A percentile compares a stretch with the other conserved stretches of the same genome.
These are phyloP conservation scores for Knoxdaviesia capensis DNA, from an alignment of 2,329 filamentous ascomycete genomes.

Conservation along the genomic window DNA sequence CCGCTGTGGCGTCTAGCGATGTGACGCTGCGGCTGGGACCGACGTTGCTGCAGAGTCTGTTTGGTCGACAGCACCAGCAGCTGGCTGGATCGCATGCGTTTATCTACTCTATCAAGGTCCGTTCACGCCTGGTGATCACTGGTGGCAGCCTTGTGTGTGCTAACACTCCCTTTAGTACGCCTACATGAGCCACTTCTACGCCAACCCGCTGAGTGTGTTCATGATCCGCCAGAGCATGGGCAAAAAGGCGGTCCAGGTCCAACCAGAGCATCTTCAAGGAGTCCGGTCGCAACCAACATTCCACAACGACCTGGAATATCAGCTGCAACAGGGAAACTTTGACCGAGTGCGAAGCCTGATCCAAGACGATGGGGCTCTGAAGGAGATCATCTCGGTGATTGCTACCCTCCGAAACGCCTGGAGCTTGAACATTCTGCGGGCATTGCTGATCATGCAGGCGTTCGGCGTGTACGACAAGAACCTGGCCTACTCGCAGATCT, in stretches of 20 bases:
- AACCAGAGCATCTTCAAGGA: slow-evolving; percentile 44
- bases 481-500: slow-evolving; percentile 12
- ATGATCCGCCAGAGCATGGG: slow-evolving; percentile 14
- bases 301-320: slow-evolving; percentile 27
- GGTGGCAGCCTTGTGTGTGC: not conserved
- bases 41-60: slow-evolving; percentile 36
- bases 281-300: slow-evolving; percentile 53
- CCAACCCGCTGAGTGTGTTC: slow-evolving; percentile 52
- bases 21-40: slow-evolving; percentile 43
- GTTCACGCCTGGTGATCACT: not conserved
- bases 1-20: slow-evolving; percentile 37
- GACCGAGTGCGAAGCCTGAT: slow-evolving; percentile 30
- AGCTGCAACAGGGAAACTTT: slow-evolving; percentile 21
- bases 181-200: slow-evolving; percentile 75
- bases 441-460: slow-evolving; percentile 22
- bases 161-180: slow-evolving; percentile 34
- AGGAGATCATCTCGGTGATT: slow-evolving; percentile 17
- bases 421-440: slow-evolving; percentile 24
- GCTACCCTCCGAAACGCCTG: slow-evolving; percentile 14
- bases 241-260: slow-evolving; percentile 17
- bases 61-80: slow-evolving; percentile 58
- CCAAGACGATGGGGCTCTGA: slow-evolving; percentile 36
- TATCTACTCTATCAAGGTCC: slow-evolving; percentile 46
- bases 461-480: slow-evolving; percentile 5
- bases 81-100: slow-evolving; percentile 58